A percentile compares a stretch with the other conserved stretches of the same genome.
Conservation (phyloP, 228 moss, liverwort and hornwort genomes). For the Sphagnum magellanicum region DNA sequence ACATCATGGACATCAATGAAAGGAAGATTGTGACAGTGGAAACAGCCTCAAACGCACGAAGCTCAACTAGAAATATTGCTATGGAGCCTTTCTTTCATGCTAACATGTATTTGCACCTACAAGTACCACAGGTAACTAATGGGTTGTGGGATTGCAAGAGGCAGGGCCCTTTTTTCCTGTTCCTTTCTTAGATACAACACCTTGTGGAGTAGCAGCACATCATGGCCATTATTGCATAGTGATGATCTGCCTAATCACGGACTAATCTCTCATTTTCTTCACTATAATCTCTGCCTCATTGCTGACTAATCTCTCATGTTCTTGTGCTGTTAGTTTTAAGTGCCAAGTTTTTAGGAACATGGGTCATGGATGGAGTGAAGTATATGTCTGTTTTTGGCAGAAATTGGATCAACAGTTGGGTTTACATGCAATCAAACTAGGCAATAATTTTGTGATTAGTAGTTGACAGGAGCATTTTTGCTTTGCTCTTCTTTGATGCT, state of each 20-base stretch:
- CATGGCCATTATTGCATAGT: not conserved
- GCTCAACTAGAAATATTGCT: slow-evolving; percentile 37
- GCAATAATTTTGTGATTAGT: not conserved
- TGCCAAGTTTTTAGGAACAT: not conserved
- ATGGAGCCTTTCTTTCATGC: slow-evolving; percentile 71
- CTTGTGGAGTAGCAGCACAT: not conserved
- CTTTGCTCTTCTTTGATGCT: not conserved
- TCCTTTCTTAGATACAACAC: not conserved
- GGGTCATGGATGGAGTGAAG: not conserved
- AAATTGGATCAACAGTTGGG: not conserved
- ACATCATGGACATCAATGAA: slow-evolving; percentile 69
- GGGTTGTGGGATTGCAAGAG: no score
- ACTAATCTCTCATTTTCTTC: not conserved
- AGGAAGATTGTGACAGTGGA: slow-evolving; percentile 53
- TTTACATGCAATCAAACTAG: not conserved
- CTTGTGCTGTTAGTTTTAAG: not conserved
- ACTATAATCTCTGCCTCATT: not conserved
- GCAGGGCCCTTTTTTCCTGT: not conserved
- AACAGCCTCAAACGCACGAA: slow-evolving; percentile 64
- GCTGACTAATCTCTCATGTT: no score
- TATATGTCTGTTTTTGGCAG: not conserved
- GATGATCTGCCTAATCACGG: not conserved
- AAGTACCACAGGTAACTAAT: slow-evolving; percentile 31
- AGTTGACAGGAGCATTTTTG: not conserved
- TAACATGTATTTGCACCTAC: slow-evolving; percentile 70